A percentile compares a stretch with the other conserved stretches of the same genome.
phyloP scores from a whole-genome alignment of 441 rosid genomes.

The Aquilaria agallochum region DNA sequence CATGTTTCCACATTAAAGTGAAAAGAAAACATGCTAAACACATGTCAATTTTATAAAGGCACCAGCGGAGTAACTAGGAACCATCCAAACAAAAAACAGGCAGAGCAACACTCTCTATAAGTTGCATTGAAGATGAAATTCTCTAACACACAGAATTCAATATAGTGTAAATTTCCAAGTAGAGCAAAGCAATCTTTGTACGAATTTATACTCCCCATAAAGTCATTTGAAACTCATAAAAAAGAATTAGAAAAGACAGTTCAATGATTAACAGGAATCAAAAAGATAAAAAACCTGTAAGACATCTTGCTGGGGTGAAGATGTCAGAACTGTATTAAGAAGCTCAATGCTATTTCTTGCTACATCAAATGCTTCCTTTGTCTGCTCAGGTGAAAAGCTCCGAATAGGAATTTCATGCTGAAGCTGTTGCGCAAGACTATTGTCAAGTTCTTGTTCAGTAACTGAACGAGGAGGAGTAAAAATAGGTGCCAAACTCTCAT shows the following conservation, averaged over 20 bases:
- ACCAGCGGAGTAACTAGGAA: too few relatives aligned
- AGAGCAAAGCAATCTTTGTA: too few relatives aligned
- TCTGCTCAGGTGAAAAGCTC: constrained; percentile 72
- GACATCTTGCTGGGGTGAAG: constrained; percentile 77
- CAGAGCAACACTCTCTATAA: too few relatives aligned
- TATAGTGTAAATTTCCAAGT: too few relatives aligned
- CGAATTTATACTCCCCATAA: too few relatives aligned
- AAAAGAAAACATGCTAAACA: too few relatives aligned
- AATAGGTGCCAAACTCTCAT: constrained; percentile 91
- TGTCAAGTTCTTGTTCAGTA: constrained; percentile 59
- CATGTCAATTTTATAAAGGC: too few relatives aligned
- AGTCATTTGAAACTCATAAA: constrained; percentile 1
- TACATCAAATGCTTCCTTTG: constrained; percentile 85
- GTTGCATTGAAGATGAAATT: too few relatives aligned
- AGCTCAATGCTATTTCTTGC: constrained; percentile 90
- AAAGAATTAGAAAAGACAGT: constrained; percentile 1
- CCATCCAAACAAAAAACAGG: too few relatives aligned
- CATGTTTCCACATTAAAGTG: too few relatives aligned
- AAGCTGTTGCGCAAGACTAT: constrained; percentile 42
- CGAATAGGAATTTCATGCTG: constrained; percentile 49
- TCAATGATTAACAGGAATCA: too few relatives aligned
- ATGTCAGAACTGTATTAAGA: constrained; percentile 70
- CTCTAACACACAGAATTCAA: too few relatives aligned
- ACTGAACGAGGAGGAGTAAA: constrained; percentile 87
- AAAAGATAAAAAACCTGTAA: constrained; percentile 39